Percentiles rank a stretch among this genome's conserved stretches.
Evolutionary conservation across 2,329 filamentous ascomycete genomes (phyloP).

Genomic region (Clarireedia monteithiana): DNA sequence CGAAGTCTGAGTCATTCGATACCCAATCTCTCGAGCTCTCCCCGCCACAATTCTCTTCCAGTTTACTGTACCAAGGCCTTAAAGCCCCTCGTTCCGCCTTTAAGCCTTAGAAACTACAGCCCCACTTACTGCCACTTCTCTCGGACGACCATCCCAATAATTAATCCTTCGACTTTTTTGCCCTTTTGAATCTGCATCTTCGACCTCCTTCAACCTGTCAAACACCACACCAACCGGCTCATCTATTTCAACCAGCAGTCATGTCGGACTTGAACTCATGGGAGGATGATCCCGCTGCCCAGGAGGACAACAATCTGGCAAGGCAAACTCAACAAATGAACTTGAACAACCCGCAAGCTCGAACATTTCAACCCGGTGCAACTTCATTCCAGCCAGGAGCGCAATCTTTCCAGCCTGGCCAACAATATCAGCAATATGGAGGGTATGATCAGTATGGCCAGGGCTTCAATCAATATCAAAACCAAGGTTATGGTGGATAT

Average conservation of each 20-base stretch:
- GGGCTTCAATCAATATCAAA: conserved; percentile 44
- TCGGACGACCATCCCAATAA: neutral
- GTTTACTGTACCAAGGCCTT: too few relatives aligned
- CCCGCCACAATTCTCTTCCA: neutral
- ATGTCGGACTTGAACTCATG: conserved; percentile 94
- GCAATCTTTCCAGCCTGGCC: conserved; percentile 63
- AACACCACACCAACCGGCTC: neutral
- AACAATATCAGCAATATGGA: conserved; percentile 53
- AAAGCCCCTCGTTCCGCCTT: conserved; percentile 1
- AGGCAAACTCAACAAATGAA: conserved; percentile 72
- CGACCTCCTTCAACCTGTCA: neutral
- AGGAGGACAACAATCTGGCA: conserved; percentile 64
- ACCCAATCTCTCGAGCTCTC: neutral
- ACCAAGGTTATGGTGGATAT: conserved; percentile 46
- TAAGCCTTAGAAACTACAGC: neutral
- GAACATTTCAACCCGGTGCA: conserved; percentile 58
- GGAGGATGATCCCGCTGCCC: conserved; percentile 77
- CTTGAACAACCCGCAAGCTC: conserved; percentile 44
- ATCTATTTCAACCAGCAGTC: conserved; percentile 13
- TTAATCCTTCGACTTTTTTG: neutral
- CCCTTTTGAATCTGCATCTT: neutral
- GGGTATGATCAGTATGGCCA: conserved; percentile 48
- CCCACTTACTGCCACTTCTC: neutral
- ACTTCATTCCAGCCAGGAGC: conserved; percentile 68
- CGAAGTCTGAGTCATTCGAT: too few relatives aligned